A percentile compares a stretch with the other conserved stretches of the same genome.
These are phyloP conservation scores for Aspergillus heteromorphus DNA, from an alignment of 495 filamentous ascomycete genomes.

Conservation along the genomic window DNA sequence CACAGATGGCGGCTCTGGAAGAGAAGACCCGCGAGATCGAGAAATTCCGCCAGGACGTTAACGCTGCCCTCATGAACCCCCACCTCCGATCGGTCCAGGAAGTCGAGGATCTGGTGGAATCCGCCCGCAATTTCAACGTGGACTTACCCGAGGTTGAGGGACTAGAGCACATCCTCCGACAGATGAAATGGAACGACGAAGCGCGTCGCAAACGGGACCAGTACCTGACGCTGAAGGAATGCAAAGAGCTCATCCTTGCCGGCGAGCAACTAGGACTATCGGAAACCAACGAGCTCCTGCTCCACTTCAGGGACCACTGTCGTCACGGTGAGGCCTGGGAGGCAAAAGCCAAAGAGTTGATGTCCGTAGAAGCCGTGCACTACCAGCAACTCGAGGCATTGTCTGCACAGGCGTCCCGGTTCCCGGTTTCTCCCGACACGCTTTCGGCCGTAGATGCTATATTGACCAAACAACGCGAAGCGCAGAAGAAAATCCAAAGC, in stretches of 20 bases:
- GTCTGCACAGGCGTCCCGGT: slow-evolving; percentile 64
- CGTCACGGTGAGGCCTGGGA: slow-evolving; percentile 83
- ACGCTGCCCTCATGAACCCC: slow-evolving; percentile 58
- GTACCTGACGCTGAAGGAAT: slow-evolving; percentile 67
- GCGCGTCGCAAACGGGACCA: slow-evolving; percentile 58
- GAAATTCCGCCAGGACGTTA: slow-evolving; percentile 77
- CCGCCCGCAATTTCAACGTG: slow-evolving; percentile 83
- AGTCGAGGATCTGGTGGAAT: slow-evolving; percentile 85
- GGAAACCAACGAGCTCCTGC: slow-evolving; percentile 69
- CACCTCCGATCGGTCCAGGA: slow-evolving; percentile 57
- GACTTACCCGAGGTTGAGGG: slow-evolving; percentile 90
- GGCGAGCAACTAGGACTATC: slow-evolving; percentile 71
- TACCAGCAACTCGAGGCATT: slow-evolving; percentile 93
- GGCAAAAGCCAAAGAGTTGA: slow-evolving; percentile 86
- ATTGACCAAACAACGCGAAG: slow-evolving; percentile 92
- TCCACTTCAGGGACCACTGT: slow-evolving; percentile 68
- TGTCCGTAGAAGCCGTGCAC: slow-evolving; percentile 81
- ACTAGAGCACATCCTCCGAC: slow-evolving; percentile 72
- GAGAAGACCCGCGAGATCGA: slow-evolving; percentile 85
- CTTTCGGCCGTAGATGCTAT: slow-evolving; percentile 83
- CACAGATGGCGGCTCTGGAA: slow-evolving; percentile 80
- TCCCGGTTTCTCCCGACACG: slow-evolving; percentile 80
- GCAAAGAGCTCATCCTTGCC: slow-evolving; percentile 68
- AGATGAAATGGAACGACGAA: slow-evolving; percentile 84
- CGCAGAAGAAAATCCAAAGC: slow-evolving; percentile 76